A percentile compares a stretch with the other conserved stretches of the same genome.
Conservation (phyloP, 2,329 filamentous ascomycete species). For the Fusarium sarcochroum region DNA sequence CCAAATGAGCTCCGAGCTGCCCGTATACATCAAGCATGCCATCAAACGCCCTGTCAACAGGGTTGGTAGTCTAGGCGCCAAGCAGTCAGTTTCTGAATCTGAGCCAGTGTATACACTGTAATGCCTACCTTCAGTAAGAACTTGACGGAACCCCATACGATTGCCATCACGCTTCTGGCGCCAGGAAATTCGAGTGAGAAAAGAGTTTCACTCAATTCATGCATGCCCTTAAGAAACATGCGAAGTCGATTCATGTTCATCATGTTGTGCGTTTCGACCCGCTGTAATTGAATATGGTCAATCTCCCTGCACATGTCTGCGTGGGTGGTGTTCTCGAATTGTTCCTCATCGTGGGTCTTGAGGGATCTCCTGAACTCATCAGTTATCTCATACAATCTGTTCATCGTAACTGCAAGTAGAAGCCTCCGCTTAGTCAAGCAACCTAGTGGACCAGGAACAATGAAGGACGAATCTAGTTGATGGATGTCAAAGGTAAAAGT, state of each 20-base stretch:
- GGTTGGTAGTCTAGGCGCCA: not conserved
- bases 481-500: too few relatives aligned
- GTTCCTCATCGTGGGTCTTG: constrained; percentile 4
- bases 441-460: too few relatives aligned
- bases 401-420: not conserved
- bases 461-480: too few relatives aligned
- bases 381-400: not conserved
- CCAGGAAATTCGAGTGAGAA: not conserved
- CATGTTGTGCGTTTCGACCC: not conserved
- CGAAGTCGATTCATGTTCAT: constrained; percentile 20
- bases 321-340: not conserved
- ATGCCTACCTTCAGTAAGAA: not conserved
- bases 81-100: too few relatives aligned
- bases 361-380: not conserved
- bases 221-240: constrained; percentile 5
- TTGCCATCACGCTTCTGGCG: not conserved
- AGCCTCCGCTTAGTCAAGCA: too few relatives aligned
- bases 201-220: not conserved
- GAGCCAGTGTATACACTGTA: too few relatives aligned
- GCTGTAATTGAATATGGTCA: not conserved
- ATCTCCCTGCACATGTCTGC: constrained; percentile 3
- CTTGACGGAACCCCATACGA: not conserved
- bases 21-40: constrained; percentile 8
- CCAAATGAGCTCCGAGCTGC: not conserved
- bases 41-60: constrained; percentile 10